Conservation (phyloP, 2,329 filamentous ascomycete genomes). For the Cadophora sp. region DNA sequence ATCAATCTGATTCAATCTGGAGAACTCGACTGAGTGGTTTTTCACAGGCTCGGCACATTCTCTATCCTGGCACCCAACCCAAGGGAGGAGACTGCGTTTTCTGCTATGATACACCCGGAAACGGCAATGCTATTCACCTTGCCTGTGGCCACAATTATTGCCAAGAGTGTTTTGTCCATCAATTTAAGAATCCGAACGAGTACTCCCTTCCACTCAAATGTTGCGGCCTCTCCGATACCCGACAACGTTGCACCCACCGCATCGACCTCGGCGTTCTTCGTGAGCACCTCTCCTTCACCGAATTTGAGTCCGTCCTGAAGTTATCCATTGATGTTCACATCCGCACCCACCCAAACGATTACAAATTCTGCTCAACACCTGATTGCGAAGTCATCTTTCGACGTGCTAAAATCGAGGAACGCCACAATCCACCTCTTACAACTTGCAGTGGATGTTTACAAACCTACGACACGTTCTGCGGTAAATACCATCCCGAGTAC, state of each 20-base stretch:
- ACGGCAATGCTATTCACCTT: neutral
- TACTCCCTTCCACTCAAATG: neutral
- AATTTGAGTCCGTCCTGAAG: slow-evolving; percentile 50
- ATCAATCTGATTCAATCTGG: neutral
- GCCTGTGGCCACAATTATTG: slow-evolving; percentile 13
- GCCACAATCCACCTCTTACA: neutral
- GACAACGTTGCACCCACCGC: neutral
- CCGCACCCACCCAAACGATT: slow-evolving; percentile 36
- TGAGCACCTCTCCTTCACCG: slow-evolving; percentile 42
- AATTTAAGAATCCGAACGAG: neutral
- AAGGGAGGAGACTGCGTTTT: neutral
- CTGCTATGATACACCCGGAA: neutral
- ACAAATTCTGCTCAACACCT: slow-evolving; percentile 49
- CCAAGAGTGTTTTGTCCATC: neutral
- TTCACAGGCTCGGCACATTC: neutral
- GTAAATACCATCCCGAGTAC: neutral
- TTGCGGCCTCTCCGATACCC: neutral
- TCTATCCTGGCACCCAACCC: neutral
- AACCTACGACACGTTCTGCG: slow-evolving; percentile 1
- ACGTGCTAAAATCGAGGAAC: slow-evolving; percentile 23
- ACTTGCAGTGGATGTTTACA: slow-evolving; percentile 7
- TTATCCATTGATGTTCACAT: slow-evolving; percentile 48
- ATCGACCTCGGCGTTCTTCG: neutral
- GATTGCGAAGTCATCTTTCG: slow-evolving; percentile 54
- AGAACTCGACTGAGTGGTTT: neutral